Evolutionary conservation across 768 basidiomycete species (phyloP).

Genomic region (Clavaria fumosa): DNA sequence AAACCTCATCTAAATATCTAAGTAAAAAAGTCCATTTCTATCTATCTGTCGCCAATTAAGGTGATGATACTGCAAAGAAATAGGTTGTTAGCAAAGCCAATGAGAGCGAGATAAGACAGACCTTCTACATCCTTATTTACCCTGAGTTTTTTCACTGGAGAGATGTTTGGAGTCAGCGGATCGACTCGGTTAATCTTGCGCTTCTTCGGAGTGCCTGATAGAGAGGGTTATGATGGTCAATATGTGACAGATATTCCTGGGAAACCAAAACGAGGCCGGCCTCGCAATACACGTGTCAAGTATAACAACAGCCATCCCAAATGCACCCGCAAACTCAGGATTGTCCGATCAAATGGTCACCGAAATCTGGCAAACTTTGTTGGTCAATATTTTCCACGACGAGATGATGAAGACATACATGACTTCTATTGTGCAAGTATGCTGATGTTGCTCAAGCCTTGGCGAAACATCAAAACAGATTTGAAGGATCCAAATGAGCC

Average conservation of each 20-base stretch:
- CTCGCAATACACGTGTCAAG: slow-evolving; percentile 6
- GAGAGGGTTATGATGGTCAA: slow-evolving; percentile 1
- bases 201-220: background rate
- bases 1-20: too few species aligned
- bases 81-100: too few species aligned
- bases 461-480: background rate
- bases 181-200: background rate
- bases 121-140: background rate
- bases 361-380: slow-evolving; percentile 22
- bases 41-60: too few species aligned
- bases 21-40: too few species aligned
- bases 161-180: slow-evolving; percentile 2
- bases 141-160: slow-evolving; percentile 3
- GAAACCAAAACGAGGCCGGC: slow-evolving; percentile 5
- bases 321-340: background rate
- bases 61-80: too few species aligned
- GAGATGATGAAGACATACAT: slow-evolving; percentile 12
- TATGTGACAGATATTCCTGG: too few species aligned
- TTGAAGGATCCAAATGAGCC: background rate
- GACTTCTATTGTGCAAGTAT: slow-evolving; percentile 9
- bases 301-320: slow-evolving; percentile 8
- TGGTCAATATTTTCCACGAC: slow-evolving; percentile 21
- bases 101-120: too few species aligned
- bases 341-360: slow-evolving; percentile 15
- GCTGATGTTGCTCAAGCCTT: background rate